Percentiles rank a stretch among this genome's conserved stretches.
phyloP scores from a whole-genome alignment of 139 green algal genomes.

The Chlorella ohadii region DNA sequence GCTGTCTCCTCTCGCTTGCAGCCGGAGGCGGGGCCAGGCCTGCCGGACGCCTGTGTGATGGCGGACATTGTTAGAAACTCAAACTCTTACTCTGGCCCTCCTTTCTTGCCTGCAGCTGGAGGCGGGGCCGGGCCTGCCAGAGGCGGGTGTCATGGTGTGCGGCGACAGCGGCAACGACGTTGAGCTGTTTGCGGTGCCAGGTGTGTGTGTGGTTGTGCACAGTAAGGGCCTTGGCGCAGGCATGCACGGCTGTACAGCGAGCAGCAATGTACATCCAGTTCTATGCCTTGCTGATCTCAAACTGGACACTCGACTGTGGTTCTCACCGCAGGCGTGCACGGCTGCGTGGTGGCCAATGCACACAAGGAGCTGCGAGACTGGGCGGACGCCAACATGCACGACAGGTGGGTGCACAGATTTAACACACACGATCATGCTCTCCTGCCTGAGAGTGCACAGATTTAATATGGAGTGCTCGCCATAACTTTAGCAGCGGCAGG shows the following conservation, averaged over 20 bases:
- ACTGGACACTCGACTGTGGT: too few species aligned
- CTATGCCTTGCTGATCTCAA: too few species aligned
- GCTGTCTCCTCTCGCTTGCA: slow-evolving; percentile 6
- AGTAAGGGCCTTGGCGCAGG: too few species aligned
- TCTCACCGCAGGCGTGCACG: slow-evolving; percentile 69
- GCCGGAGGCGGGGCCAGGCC: slow-evolving; percentile 33
- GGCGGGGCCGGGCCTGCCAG: slow-evolving; percentile 21
- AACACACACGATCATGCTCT: too few species aligned
- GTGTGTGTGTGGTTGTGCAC: too few species aligned
- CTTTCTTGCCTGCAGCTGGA: slow-evolving; percentile 33
- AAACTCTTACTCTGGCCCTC: too few species aligned
- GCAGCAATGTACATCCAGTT: too few species aligned
- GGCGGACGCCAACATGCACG: slow-evolving; percentile 50
- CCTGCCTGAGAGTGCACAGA: too few species aligned
- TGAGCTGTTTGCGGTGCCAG: slow-evolving; percentile 87
- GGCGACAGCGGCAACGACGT: slow-evolving; percentile 95
- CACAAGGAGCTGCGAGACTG: slow-evolving; percentile 85
- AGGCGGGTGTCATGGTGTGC: slow-evolving; percentile 80
- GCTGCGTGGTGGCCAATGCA: slow-evolving; percentile 90
- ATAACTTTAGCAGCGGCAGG: too few species aligned
- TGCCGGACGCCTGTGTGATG: slow-evolving; percentile 61
- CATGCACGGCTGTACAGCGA: slow-evolving; percentile 83
- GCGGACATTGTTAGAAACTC: too few species aligned
- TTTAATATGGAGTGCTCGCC: too few species aligned
- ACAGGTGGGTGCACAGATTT: not conserved